Base-by-base conservation (phyloP, 2,329 filamentous ascomycete species). In the Alternaria novae-zelandiae region DNA sequence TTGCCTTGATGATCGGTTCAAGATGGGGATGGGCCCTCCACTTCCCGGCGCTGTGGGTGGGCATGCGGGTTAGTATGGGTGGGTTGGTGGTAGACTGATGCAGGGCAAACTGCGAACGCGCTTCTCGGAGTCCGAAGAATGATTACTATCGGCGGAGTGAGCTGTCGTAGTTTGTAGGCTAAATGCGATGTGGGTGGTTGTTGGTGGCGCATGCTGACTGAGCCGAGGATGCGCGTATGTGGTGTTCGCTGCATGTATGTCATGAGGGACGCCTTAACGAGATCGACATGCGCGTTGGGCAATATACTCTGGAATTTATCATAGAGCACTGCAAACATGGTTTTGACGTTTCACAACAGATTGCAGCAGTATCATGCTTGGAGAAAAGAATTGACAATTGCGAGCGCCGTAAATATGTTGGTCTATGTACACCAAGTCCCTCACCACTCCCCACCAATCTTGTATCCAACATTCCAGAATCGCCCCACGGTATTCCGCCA, bases 361-460 rank as follows among this genome's bases (percentile, higher is more conserved):
- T 17, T 41, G 36, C 36, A 17, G 36, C 36, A 11, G 36, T n/a
- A 41, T 41, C 8, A 17, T 41, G 4, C 2, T 0, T 41, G 36
- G 0, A 41, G 36, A 41, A 41, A n/a, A n/a, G 15, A 41, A 17
- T 41, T 41, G 36, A 41, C n/a, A 0, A 17, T 41, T 41, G 9
- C n/a, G 36, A 41, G n/a, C 36, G 36, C 36, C 36, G 36, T 1
- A 17, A 17, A 41, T 3, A 17, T 17, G 4, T 17, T 17, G 36
- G 2, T 41, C 36, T 41, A 36, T 36, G 15, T 36, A 41, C 36
- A 41, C n/a, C 36, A 21, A 4, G 36, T 43, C 28, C 8, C 21
- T 43, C 44, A 84, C 72, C 79, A 85, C 72, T 88, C 86, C 12
- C 86, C 86, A 11, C 87, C 86, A 60, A 88, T 76, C 30, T 83